Evolutionary conservation across 1,139 yeast species (phyloP), one percentile per base, ranked within the genome.

Genomic region (Suhomyces bokatorum): DNA sequence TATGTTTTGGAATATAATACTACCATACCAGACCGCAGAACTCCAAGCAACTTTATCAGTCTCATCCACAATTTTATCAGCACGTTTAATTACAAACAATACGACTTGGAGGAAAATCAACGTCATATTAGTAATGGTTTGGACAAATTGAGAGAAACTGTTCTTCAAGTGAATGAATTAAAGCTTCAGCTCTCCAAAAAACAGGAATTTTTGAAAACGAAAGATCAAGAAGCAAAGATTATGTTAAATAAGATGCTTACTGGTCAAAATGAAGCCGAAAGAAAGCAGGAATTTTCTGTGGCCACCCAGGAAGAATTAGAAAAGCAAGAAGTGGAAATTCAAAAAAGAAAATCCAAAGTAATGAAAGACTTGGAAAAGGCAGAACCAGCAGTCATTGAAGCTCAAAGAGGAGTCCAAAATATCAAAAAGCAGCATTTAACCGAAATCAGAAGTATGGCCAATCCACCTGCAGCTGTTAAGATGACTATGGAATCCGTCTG

Each of bases 391-490:
- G 85, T 91, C 6, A 52, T 79, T 3, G 95, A 86, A 52, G 98
- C 98, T 0, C 88, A 85, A 57, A 69, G 78, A 49, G 95, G 96
- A 22, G 98, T 93, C 13, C 87, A 87, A 54, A 87, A 88, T 57
- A 93, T 93, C 52, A 90, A 90, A 63, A 93, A 91, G 61, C 96
- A 88, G 51, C 97, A 93, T 57, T 72, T 93, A 37, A 87, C 95
- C 0, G 99, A 93, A 63, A 70, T 93, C 32, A 71, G 97, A 57
- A 85, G 97, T 31, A 87, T 93, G 95, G 66, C 80, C 4, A 88
- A 89, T 50, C 99, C 99, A 0, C 99, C 99, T 0, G 85, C 82
- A 10, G 85, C 95, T 0, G 95, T 93, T 3, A 89, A 88, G 56
- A 65, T 87, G 61, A 84, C 96, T 0, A 69, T 93, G 71, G 98